Evolutionary conservation across 345 rosid species (phyloP), one percentile per base, ranked within the genome.

Genomic region (Theobroma cacao): DNA sequence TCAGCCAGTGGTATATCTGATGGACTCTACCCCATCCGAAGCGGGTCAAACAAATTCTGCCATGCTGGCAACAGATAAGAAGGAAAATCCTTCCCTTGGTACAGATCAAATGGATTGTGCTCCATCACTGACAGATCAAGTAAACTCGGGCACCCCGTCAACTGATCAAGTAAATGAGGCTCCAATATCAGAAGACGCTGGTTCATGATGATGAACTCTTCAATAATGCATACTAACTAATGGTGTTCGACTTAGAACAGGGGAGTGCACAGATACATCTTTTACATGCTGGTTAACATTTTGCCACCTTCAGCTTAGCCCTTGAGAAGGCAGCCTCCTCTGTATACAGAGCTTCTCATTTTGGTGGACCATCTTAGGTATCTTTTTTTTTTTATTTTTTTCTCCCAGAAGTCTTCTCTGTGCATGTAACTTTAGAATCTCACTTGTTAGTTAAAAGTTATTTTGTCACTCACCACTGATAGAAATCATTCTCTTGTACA

Each of bases 11-110:
- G 40, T 82, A 1, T 81, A 68, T 55, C 82, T 38, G 33, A 83
- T 79, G 83, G 84, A 82, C 41, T n/a, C 71, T 20, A 83, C 71
- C 22, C 77, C 84, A 2, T 65, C 81, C 14, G 71, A 63, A 65
- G 43, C 71, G 7, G 84, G 77, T 56, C 40, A 67, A 81, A 78
- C 53, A 60, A 68, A 79, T 71, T 9, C 75, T 24, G 36, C 65
- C 7, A 61, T 74, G 67, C 75, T 24, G 30, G 66, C 61, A 11
- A 77, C 67, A 30, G 75, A 78, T 79, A 77, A 55, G 15, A 62
- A 47, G 1, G 76, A 72, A 12, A 28, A 82, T 24, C 53, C 13
- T n/a, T 33, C 80, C 34, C 33, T 30, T 30, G 52, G 59, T 18
- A 52, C 63, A 40, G 79, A 84, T 34, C 72, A 76, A 14, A 55